Evolutionary conservation across 371 early-diverging fungal genomes (phyloP).

Genomic region (Coemansia linderi): DNA sequence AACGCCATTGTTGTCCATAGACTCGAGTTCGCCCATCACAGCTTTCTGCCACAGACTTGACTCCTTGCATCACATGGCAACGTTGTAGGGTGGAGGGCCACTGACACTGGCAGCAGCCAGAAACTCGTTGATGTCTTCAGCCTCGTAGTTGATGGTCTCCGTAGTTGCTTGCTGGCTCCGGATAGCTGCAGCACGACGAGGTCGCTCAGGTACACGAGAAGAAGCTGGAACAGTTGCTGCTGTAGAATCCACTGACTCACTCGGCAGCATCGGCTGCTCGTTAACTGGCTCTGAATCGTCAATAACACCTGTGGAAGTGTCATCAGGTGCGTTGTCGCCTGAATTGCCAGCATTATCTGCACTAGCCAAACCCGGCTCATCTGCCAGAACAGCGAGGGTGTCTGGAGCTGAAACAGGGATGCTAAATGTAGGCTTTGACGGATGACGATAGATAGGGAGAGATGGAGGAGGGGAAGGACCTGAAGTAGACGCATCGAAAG

Average conservation of each 20-base stretch:
- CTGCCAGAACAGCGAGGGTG: neutral
- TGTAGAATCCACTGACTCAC: neutral
- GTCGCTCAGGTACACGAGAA: neutral
- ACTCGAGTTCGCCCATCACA: slow-evolving; percentile 19
- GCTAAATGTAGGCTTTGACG: neutral
- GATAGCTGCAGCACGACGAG: neutral
- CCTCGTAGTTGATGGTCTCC: neutral
- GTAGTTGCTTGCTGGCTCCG: neutral
- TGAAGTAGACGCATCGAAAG: neutral
- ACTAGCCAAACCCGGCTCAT: neutral
- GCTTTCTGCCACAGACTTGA: slow-evolving; percentile 28
- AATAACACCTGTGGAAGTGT: neutral
- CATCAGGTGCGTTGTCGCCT: neutral
- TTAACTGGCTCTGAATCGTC: neutral
- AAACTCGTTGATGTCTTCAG: neutral
- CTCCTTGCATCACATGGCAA: slow-evolving; percentile 3
- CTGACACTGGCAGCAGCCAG: neutral
- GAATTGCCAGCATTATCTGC: neutral
- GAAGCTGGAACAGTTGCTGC: neutral
- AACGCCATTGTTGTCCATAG: slow-evolving; percentile 21
- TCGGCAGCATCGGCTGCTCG: neutral
- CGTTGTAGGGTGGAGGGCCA: slow-evolving; percentile 1
- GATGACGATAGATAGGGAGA: neutral
- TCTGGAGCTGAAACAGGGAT: neutral
- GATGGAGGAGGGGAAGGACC: neutral